These are phyloP conservation scores for Saussurea involucrata DNA, from an alignment of 129 eudicot species.

Conservation along the genomic window DNA sequence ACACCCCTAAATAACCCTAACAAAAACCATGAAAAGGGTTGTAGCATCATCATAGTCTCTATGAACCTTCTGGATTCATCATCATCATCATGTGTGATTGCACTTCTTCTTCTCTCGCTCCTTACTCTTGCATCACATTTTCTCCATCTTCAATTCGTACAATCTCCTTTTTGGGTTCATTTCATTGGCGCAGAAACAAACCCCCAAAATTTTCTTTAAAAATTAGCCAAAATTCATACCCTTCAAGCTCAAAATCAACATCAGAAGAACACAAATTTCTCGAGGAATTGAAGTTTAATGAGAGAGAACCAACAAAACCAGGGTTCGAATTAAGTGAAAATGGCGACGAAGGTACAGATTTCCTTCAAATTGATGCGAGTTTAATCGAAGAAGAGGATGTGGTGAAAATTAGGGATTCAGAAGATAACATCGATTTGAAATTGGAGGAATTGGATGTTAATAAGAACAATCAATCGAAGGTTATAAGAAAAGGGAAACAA, in stretches of 20 bases:
- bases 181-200: background rate
- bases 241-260: constrained; percentile 3
- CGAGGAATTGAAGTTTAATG: constrained; percentile 28
- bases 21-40: background rate
- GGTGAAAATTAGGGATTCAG: constrained; percentile 13
- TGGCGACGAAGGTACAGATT: background rate
- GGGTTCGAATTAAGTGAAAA: background rate
- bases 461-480: background rate
- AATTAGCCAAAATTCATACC: constrained; percentile 20
- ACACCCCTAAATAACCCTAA: background rate
- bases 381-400: constrained; percentile 23
- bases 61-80: background rate
- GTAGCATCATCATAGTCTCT: background rate
- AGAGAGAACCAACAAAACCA: constrained; percentile 7
- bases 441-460: constrained; percentile 24
- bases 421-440: constrained; percentile 18
- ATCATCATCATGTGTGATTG: constrained; percentile 44
- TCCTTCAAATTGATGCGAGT: constrained; percentile 18
- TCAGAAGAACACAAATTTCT: constrained; percentile 11
- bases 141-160: constrained; percentile 18
- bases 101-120: constrained; percentile 26
- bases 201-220: constrained; percentile 11
- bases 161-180: constrained; percentile 10
- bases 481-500: constrained; percentile 36
- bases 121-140: constrained; percentile 23